Evolutionary conservation across 306 rosid genomes (phyloP), one percentile per base, ranked within the genome.

Genomic region (Dalbergia cochinchinensis): DNA sequence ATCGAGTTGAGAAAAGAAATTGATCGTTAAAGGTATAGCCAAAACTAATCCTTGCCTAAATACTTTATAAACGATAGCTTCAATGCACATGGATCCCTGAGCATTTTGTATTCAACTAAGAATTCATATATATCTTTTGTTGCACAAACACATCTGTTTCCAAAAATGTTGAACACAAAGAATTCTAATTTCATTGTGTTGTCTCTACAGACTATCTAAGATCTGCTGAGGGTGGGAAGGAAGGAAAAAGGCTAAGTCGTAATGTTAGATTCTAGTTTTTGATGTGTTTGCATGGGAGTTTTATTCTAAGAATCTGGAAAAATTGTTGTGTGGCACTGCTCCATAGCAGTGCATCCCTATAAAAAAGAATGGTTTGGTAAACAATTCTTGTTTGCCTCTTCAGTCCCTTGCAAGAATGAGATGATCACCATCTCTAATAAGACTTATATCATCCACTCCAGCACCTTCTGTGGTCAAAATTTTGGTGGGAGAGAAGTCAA

Each of bases 401-500:
- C 65, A 65, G 0, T 58, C 60, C 4, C 60, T 34, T 37, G 71
- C 87, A 74, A 92, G 79, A 77, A 87, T 20, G 78, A 92, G 87
- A 78, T 84, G 87, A 60, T 92, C 94, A 47, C 91, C 92, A 76
- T 90, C 93, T 87, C 93, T 83, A 13, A 92, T 66, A 54, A 90
- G 76, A 63, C 81, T 62, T 69, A 90, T 84, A 33, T 92, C 88
- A 6, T 90, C 97, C 42, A 92, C 35, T 87, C 84, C 84, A 71
- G 93, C 93, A 69, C 93, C 90, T 51, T 87, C 88, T 74, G 2
- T 19, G 7, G 87, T 90, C 73, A 89, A 83, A 64, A 92, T 79
- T 78, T 79, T 87, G 59, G 84, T 77, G 47, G 90, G 71, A 69
- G 64, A 58, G 41, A 89, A 67, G 47, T 71, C 85, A 71, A 88